phyloP scores from a whole-genome alignment of 129 eudicot genomes.

The Artemisia tridentata region DNA sequence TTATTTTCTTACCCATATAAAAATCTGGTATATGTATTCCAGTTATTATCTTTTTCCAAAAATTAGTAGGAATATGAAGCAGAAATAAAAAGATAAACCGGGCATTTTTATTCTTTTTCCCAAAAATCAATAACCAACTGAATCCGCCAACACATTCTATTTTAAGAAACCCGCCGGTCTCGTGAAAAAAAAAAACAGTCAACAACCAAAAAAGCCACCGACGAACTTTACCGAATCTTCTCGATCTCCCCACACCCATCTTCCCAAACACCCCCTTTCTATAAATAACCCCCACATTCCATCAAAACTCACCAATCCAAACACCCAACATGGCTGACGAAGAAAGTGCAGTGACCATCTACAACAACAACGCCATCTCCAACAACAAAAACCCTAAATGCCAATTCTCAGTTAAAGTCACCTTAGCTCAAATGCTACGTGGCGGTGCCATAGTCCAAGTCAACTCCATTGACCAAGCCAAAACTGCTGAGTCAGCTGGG shows the following conservation, averaged over 20 bases:
- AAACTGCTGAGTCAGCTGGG: slow-evolving; percentile 88
- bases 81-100: too few relatives aligned
- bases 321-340: slow-evolving; percentile 55
- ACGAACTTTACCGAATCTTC: slow-evolving; percentile 32
- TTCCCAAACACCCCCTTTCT: slow-evolving; percentile 32
- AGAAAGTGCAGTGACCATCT: slow-evolving; percentile 68
- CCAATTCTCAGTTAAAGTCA: slow-evolving; percentile 63
- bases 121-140: too few relatives aligned
- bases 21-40: too few relatives aligned
- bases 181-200: slow-evolving; percentile 11
- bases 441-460: slow-evolving; percentile 78
- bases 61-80: too few relatives aligned
- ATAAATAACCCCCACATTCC: slow-evolving; percentile 15
- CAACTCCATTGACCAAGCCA: slow-evolving; percentile 60
- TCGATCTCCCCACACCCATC: slow-evolving; percentile 33
- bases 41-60: too few relatives aligned
- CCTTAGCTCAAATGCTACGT: slow-evolving; percentile 72
- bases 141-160: too few relatives aligned
- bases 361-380: slow-evolving; percentile 59
- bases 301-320: slow-evolving; percentile 27
- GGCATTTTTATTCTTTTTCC: too few relatives aligned
- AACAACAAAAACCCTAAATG: slow-evolving; percentile 39
- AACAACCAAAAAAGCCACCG: slow-evolving; percentile 20
- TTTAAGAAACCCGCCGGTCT: too few relatives aligned
- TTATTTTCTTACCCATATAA: too few relatives aligned